Evolutionary conservation across 2,329 filamentous ascomycete species (phyloP).

Genomic region (Cladosporium sp.): DNA sequence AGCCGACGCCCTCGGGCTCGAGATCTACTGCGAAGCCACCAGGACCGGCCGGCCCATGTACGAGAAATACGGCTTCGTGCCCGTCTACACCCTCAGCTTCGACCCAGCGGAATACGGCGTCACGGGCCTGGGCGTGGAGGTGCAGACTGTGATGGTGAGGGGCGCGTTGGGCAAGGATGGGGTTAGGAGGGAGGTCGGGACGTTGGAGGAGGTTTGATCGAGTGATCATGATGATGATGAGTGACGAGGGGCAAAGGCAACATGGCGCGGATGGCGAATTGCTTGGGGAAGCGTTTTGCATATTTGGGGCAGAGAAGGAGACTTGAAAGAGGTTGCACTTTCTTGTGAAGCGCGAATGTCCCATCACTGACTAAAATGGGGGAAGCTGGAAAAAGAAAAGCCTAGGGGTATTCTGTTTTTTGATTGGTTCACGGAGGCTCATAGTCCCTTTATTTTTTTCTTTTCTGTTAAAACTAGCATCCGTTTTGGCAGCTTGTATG

Average conservation of each 20-base stretch:
- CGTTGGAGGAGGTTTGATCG: constrained; percentile 9
- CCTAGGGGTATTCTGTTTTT: neutral
- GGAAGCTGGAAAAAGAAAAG: constrained; percentile 1
- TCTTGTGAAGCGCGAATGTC: neutral
- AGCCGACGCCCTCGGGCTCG: constrained; percentile 43
- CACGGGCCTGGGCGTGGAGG: constrained; percentile 29
- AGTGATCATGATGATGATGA: neutral
- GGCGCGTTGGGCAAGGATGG: constrained; percentile 23
- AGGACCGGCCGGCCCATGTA: constrained; percentile 36
- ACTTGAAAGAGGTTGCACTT: neutral
- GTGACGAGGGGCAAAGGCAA: no score
- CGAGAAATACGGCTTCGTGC: constrained; percentile 34
- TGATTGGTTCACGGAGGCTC: neutral
- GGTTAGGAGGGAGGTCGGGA: constrained; percentile 11
- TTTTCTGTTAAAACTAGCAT: neutral
- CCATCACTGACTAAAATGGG: neutral
- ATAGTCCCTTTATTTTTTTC: neutral
- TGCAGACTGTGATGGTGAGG: constrained; percentile 38
- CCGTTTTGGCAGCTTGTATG: neutral
- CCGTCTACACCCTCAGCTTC: constrained; percentile 24
- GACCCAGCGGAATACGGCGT: constrained; percentile 33
- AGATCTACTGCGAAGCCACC: constrained; percentile 46
- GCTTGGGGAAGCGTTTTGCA: no score
- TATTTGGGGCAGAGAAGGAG: neutral
- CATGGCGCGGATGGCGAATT: no score